Base-by-base conservation (phyloP, 1,139 yeast species). In the Candida sojae region DNA sequence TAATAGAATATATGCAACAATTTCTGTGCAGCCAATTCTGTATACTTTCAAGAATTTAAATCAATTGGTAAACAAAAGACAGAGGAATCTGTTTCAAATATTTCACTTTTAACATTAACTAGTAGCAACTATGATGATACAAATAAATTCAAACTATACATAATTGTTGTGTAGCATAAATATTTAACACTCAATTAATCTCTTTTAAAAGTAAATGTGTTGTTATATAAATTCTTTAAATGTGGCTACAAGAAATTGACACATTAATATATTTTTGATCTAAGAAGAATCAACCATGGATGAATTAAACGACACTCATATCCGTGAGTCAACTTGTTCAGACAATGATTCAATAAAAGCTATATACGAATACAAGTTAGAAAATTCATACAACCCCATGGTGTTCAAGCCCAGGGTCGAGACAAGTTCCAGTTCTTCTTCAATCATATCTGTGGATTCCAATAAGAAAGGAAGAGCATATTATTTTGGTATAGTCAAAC, bases 231-330 rank as follows among this genome's bases (percentile, higher is more conserved):
- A 6, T 21, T 12, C 9, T 21, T 12, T 23, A 8, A 7, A 11
- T 28, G 23, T 26, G 42, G 42, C 11, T 39, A 34, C 42, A 39
- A 39, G 42, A 39, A 39, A 39, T 28, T 28, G 34, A 39, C 39
- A 32, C 35, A 32, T 13, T n/a, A 8, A 32, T 12, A 32, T n/a
- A 8, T 12, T 12, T 8, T 7, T 12, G 10, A 10, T n/a, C 13
- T 32, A 32, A 11, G 17, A 12, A 32, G 6, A n/a, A 32, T 11
- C 11, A 11, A 36, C 8, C 6, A 10, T 36, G 28, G n/a, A 25
- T 17, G 23, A 12, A 33, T 17, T 17, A 3, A 33, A 33, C 9
- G 36, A 33, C 8, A 11, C 7, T 12, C 8, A 32, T 12, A 9
- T 32, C 8, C 10, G 12, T 32, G 35, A 11, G 37, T 34, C 25